Percentiles rank a stretch among this genome's conserved stretches.
Conservation (phyloP, 345 rosid genomes). For the Brassica cretica region DNA sequence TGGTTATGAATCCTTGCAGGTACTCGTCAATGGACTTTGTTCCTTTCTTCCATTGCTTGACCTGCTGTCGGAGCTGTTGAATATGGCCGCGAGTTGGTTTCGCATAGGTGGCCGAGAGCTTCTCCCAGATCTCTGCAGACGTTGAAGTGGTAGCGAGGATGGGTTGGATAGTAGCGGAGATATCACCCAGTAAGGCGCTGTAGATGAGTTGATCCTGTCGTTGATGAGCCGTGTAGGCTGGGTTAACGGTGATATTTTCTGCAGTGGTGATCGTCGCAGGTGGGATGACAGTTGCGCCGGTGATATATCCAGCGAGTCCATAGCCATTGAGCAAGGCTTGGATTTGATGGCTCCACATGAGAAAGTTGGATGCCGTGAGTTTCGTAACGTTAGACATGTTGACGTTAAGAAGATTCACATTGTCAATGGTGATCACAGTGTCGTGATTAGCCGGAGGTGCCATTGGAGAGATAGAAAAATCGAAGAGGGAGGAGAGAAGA, state of each 20-base stretch:
- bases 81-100: background rate
- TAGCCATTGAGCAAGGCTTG: background rate
- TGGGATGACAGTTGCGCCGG: background rate
- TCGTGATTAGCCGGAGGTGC: no score
- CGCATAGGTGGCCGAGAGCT: background rate
- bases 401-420: background rate
- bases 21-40: background rate
- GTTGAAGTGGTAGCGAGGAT: background rate
- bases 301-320: background rate
- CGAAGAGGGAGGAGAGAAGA: no score
- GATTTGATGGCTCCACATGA: background rate
- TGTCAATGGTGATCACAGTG: no score
- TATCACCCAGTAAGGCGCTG: background rate
- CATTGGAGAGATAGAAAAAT: no score
- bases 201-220: background rate
- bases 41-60: background rate
- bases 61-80: background rate
- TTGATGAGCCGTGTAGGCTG: background rate
- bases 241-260: background rate
- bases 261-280: background rate
- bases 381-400: background rate
- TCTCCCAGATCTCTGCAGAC: background rate
- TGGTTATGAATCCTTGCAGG: background rate
- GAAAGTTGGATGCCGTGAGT: background rate
- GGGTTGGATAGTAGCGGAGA: accelerated